Evolutionary conservation across 345 rosid species (phyloP), one percentile per base, ranked within the genome.

Genomic region (Ceriops tagal): DNA sequence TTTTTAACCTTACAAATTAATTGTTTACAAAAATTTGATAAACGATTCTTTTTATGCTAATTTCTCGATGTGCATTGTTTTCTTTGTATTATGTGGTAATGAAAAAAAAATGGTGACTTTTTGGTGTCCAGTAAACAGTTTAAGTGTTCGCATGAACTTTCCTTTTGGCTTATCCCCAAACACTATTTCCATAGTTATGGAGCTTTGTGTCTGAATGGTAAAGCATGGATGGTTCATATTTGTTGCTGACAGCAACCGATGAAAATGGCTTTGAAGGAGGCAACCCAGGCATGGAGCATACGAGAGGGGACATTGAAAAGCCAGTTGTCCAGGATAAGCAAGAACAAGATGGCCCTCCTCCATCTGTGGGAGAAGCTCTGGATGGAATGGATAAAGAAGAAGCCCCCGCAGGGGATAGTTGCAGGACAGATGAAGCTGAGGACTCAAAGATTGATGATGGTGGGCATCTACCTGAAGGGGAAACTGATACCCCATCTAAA

Each of bases 251-350:
- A 11, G 32, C 66, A 78, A 88, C 83, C 8, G 61, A 64, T 73
- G 83, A 58, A 31, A 89, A 83, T 71, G 91, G 88, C 8, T 72
- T 75, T 5, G 63, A 72, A 30, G 74, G 69, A n/a, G 82, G 61
- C 34, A 71, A 79, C 61, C n/a, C 39, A 1, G 81, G 5, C 9
- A 5, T 71, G 32, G 83, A 79, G 58, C 57, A 39, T 28, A 64
- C 7, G 5, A 47, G 72, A 34, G 78, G 57, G 43, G 80, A 63
- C 22, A 59, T 37, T 49, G 71, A 60, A 13, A 69, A 64, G 55
- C n/a, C 57, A 10, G 53, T 11, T 73, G 85, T 70, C 51, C 71
- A 46, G 28, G 73, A 60, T 13, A 67, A 73, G 52, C 75, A 72
- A 58, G 73, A 37, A 64, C 82, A 76, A 59, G 82, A 78, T 53